A percentile compares a stretch with the other conserved stretches of the same genome.
Evolutionary conservation across 106 monocot genomes (phyloP).

Genomic region (Narthecium ossifragum): DNA sequence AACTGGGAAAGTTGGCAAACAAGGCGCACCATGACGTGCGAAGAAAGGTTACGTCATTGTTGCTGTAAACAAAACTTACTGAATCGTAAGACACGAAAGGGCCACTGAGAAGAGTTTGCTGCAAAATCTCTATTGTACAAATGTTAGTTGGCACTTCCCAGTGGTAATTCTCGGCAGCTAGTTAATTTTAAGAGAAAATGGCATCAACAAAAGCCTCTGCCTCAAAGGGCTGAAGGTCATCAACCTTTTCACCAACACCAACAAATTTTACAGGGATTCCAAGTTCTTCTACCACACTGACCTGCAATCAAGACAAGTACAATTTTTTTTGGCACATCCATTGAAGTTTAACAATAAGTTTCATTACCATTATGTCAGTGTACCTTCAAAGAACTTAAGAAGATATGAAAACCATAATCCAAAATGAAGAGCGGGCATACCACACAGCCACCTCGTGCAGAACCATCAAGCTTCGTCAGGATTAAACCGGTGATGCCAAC

Average conservation of each 20-base stretch:
- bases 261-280: conserved; percentile 96
- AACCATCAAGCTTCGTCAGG: conserved; percentile 89
- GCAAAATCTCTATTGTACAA: too few species aligned
- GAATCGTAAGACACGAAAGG: too few species aligned
- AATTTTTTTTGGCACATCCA: too few species aligned
- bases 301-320: conserved; percentile 31
- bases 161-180: too few species aligned
- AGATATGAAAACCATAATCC: neutral
- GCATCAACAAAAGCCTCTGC: conserved; percentile 89
- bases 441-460: conserved; percentile 97
- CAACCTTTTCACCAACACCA: conserved; percentile 84
- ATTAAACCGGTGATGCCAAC: conserved; percentile 89
- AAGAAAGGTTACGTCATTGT: too few species aligned
- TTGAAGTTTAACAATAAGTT: too few species aligned
- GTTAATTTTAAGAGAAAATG: conserved; percentile 87
- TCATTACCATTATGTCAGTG: too few species aligned
- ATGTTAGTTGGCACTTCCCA: too few species aligned
- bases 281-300: conserved; percentile 94
- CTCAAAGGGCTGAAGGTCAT: conserved; percentile 96
- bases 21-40: too few species aligned
- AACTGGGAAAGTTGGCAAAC: too few species aligned
- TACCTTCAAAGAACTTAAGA: neutral
- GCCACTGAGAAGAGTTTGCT: too few species aligned
- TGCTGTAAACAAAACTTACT: too few species aligned
- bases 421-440: conserved; percentile 30